These are phyloP conservation scores for Collybia sordida DNA, from an alignment of 768 basidiomycete species.

Conservation along the genomic window DNA sequence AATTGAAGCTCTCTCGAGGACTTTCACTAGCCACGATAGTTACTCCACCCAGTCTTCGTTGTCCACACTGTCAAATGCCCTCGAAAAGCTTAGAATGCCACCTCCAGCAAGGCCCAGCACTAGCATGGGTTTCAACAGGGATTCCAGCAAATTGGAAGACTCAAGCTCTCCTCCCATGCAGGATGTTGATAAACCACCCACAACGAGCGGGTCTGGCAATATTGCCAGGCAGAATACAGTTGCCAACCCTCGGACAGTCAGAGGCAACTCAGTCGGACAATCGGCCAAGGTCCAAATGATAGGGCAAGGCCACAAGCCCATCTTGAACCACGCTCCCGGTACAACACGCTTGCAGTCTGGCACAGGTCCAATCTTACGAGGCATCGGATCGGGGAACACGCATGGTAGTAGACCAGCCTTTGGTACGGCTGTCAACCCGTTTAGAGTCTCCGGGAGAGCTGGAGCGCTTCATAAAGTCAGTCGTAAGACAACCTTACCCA, in stretches of 20 bases:
- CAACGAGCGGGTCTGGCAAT: too few species aligned
- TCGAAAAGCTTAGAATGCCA: constrained; percentile 69
- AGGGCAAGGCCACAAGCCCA: too few species aligned
- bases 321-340: too few species aligned
- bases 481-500: constrained; percentile 45
- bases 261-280: too few species aligned
- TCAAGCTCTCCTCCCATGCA: too few species aligned
- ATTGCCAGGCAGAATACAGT: too few species aligned
- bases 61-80: constrained; percentile 63
- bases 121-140: constrained; percentile 63
- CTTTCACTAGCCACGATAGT: constrained; percentile 20
- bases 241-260: too few species aligned
- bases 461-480: constrained; percentile 31
- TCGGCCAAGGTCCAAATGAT: too few species aligned
- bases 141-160: constrained; percentile 7
- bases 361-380: constrained; percentile 15
- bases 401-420: constrained; percentile 13
- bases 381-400: not conserved
- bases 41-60: constrained; percentile 42
- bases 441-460: constrained; percentile 5
- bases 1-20: constrained; percentile 15
- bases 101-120: constrained; percentile 68
- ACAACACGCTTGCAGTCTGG: constrained; percentile 10
- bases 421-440: too few species aligned
- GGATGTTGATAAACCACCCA: too few species aligned